phyloP scores from a whole-genome alignment of 345 rosid genomes.

The Ceriops tagal region DNA sequence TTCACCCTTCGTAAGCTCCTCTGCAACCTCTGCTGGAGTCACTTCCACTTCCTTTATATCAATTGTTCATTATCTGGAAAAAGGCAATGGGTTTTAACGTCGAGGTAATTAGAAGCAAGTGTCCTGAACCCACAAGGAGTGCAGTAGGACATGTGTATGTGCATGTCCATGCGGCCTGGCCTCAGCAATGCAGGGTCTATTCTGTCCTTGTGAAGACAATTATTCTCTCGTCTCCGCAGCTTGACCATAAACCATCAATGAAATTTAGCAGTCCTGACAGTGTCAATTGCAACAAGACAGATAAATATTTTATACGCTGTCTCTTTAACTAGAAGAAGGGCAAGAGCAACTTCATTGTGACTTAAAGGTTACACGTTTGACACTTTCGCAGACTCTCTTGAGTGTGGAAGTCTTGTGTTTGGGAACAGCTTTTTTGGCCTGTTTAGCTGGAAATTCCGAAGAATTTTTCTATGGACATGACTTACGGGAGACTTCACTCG shows the following conservation, averaged over 20 bases:
- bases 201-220: slow-evolving; percentile 23
- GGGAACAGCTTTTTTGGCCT: no score
- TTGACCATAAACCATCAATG: slow-evolving; percentile 27
- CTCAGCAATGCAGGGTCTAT: slow-evolving; percentile 21
- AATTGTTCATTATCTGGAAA: not conserved
- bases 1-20: slow-evolving; percentile 15
- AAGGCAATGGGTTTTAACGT: not conserved
- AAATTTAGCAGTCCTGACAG: slow-evolving; percentile 26
- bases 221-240: slow-evolving; percentile 28
- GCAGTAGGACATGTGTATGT: slow-evolving; percentile 22
- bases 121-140: slow-evolving; percentile 8
- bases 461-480: no score
- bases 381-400: no score
- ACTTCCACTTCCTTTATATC: not conserved
- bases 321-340: not conserved
- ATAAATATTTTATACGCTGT: not conserved
- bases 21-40: slow-evolving; percentile 21
- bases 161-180: slow-evolving; percentile 23
- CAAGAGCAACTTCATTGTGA: not conserved
- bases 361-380: no score
- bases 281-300: slow-evolving; percentile 15
- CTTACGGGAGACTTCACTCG: no score
- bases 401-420: no score
- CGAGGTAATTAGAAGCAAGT: slow-evolving; percentile 14
- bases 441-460: no score